phyloP scores from a whole-genome alignment of 192 early-diverging fungal genomes.

The Backusella tarrabulga region DNA sequence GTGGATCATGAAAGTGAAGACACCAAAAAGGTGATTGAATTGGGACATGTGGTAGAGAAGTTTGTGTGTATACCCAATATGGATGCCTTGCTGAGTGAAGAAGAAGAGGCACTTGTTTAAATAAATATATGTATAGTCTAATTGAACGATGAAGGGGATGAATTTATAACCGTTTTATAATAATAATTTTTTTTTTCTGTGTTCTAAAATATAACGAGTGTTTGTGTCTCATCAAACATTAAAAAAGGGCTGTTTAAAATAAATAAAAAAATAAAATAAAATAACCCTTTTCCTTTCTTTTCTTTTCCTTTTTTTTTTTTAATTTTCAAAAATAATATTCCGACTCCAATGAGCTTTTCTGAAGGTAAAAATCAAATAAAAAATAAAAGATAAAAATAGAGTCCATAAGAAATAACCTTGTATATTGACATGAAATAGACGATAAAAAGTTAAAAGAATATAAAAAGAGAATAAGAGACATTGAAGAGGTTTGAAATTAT shows the following conservation, averaged over 20 bases:
- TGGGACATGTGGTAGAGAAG: conserved; percentile 56
- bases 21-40: conserved; percentile 45
- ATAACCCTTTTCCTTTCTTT: background rate
- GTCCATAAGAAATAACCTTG: background rate
- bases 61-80: conserved; percentile 64
- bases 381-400: background rate
- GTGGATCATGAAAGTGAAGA: conserved; percentile 46
- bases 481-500: background rate
- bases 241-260: background rate
- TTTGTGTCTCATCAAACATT: background rate
- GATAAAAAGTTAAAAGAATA: background rate
- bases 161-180: background rate
- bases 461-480: conserved; percentile 2
- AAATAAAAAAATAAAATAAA: background rate
- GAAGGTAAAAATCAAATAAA: background rate
- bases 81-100: conserved; percentile 36
- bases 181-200: background rate
- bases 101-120: conserved; percentile 13
- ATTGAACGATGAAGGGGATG: background rate
- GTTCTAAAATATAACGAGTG: background rate
- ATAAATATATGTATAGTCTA: background rate
- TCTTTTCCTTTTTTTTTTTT: background rate
- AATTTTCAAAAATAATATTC: conserved; percentile 7
- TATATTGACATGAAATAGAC: background rate
- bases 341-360: background rate